phyloP scores from a whole-genome alignment of 352 stramenopile species.

The Plasmopara halstedii region DNA sequence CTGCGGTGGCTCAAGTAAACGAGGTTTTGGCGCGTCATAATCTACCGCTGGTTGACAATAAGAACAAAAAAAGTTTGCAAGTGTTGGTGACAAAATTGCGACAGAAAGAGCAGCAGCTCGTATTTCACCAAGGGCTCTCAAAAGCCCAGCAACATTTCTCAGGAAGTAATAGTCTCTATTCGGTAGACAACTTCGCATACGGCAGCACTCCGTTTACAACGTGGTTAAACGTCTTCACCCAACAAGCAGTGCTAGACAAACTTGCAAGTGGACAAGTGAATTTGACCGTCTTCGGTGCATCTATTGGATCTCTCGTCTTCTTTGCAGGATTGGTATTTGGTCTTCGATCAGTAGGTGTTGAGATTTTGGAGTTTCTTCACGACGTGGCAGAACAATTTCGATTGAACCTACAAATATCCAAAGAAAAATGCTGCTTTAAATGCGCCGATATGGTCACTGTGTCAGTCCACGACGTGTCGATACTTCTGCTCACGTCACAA shows the following conservation, averaged over 20 bases:
- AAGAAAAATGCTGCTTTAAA: conserved; percentile 19
- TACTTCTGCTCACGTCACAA: conserved; percentile 53
- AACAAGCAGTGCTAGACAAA: conserved; percentile 5
- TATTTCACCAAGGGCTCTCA: conserved; percentile 25
- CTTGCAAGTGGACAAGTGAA: conserved; percentile 2
- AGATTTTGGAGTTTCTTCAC: conserved; percentile 46
- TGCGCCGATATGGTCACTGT: conserved; percentile 38
- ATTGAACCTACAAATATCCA: conserved; percentile 4
- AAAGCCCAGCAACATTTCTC: conserved; percentile 17
- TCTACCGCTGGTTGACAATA: background rate
- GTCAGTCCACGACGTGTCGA: conserved; percentile 11
- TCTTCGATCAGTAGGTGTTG: conserved; percentile 29
- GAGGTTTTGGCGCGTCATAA: conserved; percentile 4
- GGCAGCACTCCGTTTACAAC: conserved; percentile 45
- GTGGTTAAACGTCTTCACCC: conserved; percentile 28
- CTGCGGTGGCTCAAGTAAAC: conserved; percentile 8
- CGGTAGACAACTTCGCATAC: conserved; percentile 44
- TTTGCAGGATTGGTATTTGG: conserved; percentile 30
- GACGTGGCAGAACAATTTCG: conserved; percentile 15
- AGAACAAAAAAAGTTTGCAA: conserved; percentile 3
- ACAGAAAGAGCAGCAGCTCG: conserved; percentile 22
- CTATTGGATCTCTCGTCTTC: conserved; percentile 44
- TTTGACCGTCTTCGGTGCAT: conserved; percentile 46
- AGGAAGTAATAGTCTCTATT: conserved; percentile 17
- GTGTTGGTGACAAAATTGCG: conserved; percentile 19